Evolutionary conservation across 2,329 filamentous ascomycete genomes (phyloP).

Genomic region (Colletotrichum incanum): DNA sequence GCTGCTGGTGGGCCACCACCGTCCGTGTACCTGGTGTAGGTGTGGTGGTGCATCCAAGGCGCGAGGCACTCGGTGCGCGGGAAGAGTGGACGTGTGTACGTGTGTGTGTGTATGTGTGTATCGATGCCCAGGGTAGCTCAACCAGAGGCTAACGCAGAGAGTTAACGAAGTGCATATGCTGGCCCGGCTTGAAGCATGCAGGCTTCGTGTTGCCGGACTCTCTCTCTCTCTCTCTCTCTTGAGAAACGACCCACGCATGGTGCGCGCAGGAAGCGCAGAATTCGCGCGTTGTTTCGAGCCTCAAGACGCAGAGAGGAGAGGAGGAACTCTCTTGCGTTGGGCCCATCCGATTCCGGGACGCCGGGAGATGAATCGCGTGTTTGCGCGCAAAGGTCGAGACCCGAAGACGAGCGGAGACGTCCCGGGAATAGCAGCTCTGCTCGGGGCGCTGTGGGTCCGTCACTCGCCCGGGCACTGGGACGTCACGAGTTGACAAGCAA

Average conservation of each 20-base stretch:
- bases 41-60: not conserved
- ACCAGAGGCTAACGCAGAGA: not conserved
- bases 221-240: not conserved
- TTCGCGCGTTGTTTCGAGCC: constrained; percentile 4
- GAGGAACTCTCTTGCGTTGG: not conserved
- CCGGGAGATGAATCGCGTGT: constrained; percentile 34
- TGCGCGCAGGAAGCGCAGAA: not conserved
- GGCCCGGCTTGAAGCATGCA: not conserved
- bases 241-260: not conserved
- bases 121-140: constrained; percentile 3
- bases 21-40: constrained; percentile 17
- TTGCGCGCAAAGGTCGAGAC: constrained; percentile 12
- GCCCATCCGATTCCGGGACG: constrained; percentile 26
- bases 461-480: not conserved
- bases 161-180: not conserved
- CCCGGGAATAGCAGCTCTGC: constrained; percentile 27
- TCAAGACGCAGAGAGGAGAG: not conserved
- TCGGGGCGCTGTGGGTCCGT: not conserved
- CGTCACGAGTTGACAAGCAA: not conserved
- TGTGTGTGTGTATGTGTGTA: not conserved
- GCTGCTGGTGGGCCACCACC: not conserved
- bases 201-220: not conserved
- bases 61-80: constrained; percentile 1
- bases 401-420: constrained; percentile 32
- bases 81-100: not conserved